Evolutionary conservation across 441 rosid species (phyloP), one percentile per base, ranked within the genome.

Genomic region (Adansonia gregorii): DNA sequence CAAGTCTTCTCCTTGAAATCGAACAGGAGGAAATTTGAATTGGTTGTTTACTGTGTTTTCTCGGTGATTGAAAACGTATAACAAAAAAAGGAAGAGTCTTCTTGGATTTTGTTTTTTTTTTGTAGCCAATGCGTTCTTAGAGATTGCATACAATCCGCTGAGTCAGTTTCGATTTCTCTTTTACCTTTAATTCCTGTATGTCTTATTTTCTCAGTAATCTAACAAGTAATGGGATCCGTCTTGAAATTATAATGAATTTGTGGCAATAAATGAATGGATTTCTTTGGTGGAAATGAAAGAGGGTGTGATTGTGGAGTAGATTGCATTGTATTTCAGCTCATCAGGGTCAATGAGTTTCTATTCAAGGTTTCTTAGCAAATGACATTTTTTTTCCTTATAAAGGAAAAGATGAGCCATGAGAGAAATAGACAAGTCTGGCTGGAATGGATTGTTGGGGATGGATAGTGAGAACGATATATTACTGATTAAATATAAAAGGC

Each of bases 101-200:
- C 3, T 31, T 31, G 39, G 39, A 31, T 31, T 67, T 48, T 4
- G 68, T 78, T 43, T 79, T 35, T 64, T 11, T 61, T 27, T 3
- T 5, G 45, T 55, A 22, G 60, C 72, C 11, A 52, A 61, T 52
- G 31, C 12, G 51, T 48, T 52, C 4, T 66, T 43, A 11, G 12
- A 54, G 68, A 55, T 64, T 64, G 41, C 43, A 52, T 52, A 6
- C 52, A 35, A 19, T 67, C 45, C 7, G 10, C 3, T 35, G 31
- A 7, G 52, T 5, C 66, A 19, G 11, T 61, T 56, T 70, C 45
- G 11, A 61, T 79, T 68, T 22, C 12, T 19, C 2, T 77, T 35
- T 22, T 7, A 48, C 20, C 31, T 31, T 60, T 39, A 20, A 6
- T 59, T 74, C 43, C 6, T 46, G 27, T 46, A 45, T 31, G 39